A percentile compares a stretch with the other conserved stretches of the same genome.
Evolutionary conservation across 2,329 filamentous ascomycete genomes (phyloP).

Genomic region (Harringtonia aguacate): DNA sequence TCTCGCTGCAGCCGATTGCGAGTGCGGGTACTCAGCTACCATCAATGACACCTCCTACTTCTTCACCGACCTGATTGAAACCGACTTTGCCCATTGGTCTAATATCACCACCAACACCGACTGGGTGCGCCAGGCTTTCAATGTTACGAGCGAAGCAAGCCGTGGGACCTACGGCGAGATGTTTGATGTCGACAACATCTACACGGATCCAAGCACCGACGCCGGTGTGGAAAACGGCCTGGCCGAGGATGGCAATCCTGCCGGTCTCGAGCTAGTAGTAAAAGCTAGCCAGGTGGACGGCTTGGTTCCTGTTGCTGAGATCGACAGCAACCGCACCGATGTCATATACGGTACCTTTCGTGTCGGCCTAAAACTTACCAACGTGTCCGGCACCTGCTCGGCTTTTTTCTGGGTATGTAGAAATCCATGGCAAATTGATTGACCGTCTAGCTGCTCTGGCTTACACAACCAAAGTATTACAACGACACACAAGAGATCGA

Average conservation of each 20-base stretch:
- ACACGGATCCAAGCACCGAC: slow-evolving; percentile 27
- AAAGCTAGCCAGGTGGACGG: slow-evolving; percentile 31
- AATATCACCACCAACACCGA: slow-evolving; percentile 39
- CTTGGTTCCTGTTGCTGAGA: slow-evolving; percentile 51
- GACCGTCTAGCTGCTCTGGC: neutral
- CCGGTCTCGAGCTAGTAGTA: slow-evolving; percentile 49
- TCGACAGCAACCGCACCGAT: slow-evolving; percentile 50
- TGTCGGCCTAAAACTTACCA: slow-evolving; percentile 53
- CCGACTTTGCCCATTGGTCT: slow-evolving; percentile 53
- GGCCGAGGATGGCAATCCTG: slow-evolving; percentile 30
- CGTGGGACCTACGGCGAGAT: slow-evolving; percentile 57
- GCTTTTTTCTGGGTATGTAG: slow-evolving; percentile 69
- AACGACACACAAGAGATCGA: slow-evolving; percentile 75
- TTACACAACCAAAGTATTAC: slow-evolving; percentile 43
- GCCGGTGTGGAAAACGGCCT: slow-evolving; percentile 32
- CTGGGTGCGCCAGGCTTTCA: slow-evolving; percentile 60
- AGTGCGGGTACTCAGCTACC: slow-evolving; percentile 59
- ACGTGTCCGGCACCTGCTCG: slow-evolving; percentile 55
- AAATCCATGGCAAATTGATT: too few species aligned
- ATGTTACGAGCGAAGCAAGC: slow-evolving; percentile 44
- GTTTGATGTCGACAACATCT: slow-evolving; percentile 46
- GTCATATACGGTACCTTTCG: slow-evolving; percentile 62
- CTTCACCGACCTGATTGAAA: slow-evolving; percentile 62
- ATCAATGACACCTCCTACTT: slow-evolving; percentile 29
- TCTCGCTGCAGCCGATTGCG: slow-evolving; percentile 39